Conservation (phyloP, 2,329 filamentous ascomycete genomes). For the Cladobotryum mycophilum region DNA sequence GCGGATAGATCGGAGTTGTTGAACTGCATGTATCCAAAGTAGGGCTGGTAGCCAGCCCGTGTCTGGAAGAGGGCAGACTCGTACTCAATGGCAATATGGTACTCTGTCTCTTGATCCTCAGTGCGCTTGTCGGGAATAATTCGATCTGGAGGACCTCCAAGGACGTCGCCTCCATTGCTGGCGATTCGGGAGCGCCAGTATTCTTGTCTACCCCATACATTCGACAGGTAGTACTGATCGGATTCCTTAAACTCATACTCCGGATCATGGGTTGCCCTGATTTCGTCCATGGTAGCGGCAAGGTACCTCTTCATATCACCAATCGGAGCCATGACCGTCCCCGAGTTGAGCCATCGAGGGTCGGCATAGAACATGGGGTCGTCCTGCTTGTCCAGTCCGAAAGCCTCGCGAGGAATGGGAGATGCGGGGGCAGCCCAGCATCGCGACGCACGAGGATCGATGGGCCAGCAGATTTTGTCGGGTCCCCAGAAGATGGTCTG, state of each 20-base stretch:
- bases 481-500: slow-evolving; percentile 39
- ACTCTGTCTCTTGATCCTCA: slow-evolving; percentile 21
- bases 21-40: slow-evolving; percentile 28
- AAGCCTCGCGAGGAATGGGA: slow-evolving; percentile 24
- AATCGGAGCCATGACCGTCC: slow-evolving; percentile 38
- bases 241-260: slow-evolving; percentile 28
- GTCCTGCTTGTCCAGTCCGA: slow-evolving; percentile 30
- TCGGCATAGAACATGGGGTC: slow-evolving; percentile 26
- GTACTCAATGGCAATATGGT: slow-evolving; percentile 35
- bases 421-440: slow-evolving; percentile 36
- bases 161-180: slow-evolving; percentile 15
- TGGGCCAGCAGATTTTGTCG: slow-evolving; percentile 40
- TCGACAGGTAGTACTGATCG: slow-evolving; percentile 39
- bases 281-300: slow-evolving; percentile 21
- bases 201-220: slow-evolving; percentile 38
- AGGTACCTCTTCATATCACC: slow-evolving; percentile 23
- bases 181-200: slow-evolving; percentile 29
- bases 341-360: slow-evolving; percentile 39
- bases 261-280: slow-evolving; percentile 28
- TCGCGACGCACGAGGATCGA: slow-evolving; percentile 28
- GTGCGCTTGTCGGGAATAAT: slow-evolving; percentile 16
- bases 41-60: slow-evolving; percentile 29
- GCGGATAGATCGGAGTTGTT: slow-evolving; percentile 20
- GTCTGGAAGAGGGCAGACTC: slow-evolving; percentile 36
- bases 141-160: slow-evolving; percentile 16